These are phyloP conservation scores for Dichotomopilus funicola DNA, from an alignment of 2,329 filamentous ascomycete species.

Conservation along the genomic window DNA sequence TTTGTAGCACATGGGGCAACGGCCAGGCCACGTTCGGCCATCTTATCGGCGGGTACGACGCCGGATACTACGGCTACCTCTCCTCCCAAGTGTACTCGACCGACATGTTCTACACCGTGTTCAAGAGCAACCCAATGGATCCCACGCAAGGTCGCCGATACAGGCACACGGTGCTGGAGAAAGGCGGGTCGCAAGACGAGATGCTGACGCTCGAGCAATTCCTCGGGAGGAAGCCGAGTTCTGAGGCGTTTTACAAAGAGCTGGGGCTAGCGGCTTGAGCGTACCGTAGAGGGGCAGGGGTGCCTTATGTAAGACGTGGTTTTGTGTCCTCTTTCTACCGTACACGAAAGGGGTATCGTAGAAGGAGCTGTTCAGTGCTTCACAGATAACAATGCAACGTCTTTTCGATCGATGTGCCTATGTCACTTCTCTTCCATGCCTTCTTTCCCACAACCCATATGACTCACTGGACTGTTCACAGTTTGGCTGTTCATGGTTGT, in stretches of 20 bases:
- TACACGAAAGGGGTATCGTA: too few species aligned
- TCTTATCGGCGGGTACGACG: constrained; percentile 77
- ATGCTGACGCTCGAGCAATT: constrained; percentile 76
- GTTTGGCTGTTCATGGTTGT: too few species aligned
- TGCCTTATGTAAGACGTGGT: neutral
- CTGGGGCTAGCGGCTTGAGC: constrained; percentile 44
- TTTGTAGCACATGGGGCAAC: constrained; percentile 60
- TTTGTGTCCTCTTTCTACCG: too few species aligned
- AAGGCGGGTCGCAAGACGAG: constrained; percentile 72
- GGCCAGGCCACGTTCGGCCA: constrained; percentile 77
- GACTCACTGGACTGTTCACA: too few species aligned
- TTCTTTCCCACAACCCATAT: too few species aligned
- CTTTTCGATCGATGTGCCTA: too few species aligned
- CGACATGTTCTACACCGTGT: constrained; percentile 80
- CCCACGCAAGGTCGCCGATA: constrained; percentile 66
- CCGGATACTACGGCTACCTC: constrained; percentile 72
- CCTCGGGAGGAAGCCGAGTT: constrained; percentile 67
- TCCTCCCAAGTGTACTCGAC: constrained; percentile 74
- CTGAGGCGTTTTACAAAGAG: constrained; percentile 74
- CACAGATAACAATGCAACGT: too few species aligned
- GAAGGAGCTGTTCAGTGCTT: too few species aligned
- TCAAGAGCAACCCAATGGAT: constrained; percentile 74
- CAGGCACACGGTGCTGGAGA: constrained; percentile 70
- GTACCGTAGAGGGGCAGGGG: neutral
- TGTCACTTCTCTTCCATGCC: too few species aligned